Base-by-base conservation (phyloP, 2,329 filamentous ascomycete species). In the Fusarium clavum region DNA sequence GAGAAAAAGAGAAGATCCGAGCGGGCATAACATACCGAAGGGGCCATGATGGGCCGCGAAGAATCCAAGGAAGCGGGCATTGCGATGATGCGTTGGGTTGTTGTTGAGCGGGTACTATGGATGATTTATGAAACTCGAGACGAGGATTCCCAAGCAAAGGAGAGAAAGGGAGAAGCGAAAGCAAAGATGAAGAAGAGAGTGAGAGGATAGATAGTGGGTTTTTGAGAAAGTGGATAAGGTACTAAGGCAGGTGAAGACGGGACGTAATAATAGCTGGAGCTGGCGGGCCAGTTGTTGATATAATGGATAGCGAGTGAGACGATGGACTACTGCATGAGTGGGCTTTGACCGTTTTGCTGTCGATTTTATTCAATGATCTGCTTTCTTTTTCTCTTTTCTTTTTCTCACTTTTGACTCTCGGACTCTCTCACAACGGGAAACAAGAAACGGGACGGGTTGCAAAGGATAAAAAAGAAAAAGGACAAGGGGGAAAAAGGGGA, bases 1-100 rank as follows among this genome's bases (percentile, higher is more conserved):
- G 40, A 49, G 38, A 48, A 61, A 44, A 40, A 65, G 45, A 66
- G 53, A 64, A 60, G 57, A 59, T 58, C 69, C 68, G 51, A 61
- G 66, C 64, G 66, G 64, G n/a, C 53, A 49, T 67, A 66, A 87
- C 87, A 58, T 87, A 89, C 87, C 76, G 87, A 89, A 49, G 86
- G 84, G 64, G 86, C 86, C 87, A 89, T 88, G 78, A 89, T 89
- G 74, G 87, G 87, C 77, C 87, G 86, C 57, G 86, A 83, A 46
- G 87, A 89, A 59, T 89, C 87, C 61, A 89, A 75, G n/a, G 87
- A 89, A 66, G 83, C 78, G 77, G 86, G 85, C 87, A 89, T 89
- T 59, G 70, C 29, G 56, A 66, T 51, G 41, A 72, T 75, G 61
- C 69, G 71, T 75, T 70, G 71, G 66, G 57, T 44, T 49, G 27